phyloP scores from a whole-genome alignment of 2,329 filamentous ascomycete genomes.

The Sclerotinia nivalis region DNA sequence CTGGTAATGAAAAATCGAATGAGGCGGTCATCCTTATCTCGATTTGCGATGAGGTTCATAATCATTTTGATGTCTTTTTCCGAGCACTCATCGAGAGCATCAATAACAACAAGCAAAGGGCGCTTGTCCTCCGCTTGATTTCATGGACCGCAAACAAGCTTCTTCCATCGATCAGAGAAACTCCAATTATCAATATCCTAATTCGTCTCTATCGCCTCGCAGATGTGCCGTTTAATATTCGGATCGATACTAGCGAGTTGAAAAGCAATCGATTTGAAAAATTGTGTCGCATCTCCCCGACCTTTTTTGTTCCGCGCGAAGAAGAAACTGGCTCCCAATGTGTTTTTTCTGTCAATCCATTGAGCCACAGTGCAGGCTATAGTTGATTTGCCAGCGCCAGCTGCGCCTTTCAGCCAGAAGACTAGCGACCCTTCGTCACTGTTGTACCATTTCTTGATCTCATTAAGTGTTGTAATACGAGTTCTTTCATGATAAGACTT shows the following conservation, averaged over 20 bases:
- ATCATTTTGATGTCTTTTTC: neutral
- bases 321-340: neutral
- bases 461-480: neutral
- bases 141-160: neutral
- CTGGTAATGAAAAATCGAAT: neutral
- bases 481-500: neutral
- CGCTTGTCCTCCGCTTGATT: neutral
- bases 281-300: neutral
- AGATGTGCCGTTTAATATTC: neutral
- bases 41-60: neutral
- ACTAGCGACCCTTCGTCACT: neutral
- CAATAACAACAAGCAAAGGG: neutral
- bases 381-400: neutral
- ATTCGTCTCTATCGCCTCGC: neutral
- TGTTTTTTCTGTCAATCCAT: too few species aligned
- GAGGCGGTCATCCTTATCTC: neutral
- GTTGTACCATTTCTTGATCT: neutral
- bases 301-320: neutral
- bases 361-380: neutral
- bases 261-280: neutral
- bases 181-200: neutral
- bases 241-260: neutral
- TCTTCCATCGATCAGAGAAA: neutral
- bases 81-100: conserved; percentile 11
- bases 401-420: neutral